phyloP scores from a whole-genome alignment of 2,329 filamentous ascomycete species.

The Penicillium sp. region DNA sequence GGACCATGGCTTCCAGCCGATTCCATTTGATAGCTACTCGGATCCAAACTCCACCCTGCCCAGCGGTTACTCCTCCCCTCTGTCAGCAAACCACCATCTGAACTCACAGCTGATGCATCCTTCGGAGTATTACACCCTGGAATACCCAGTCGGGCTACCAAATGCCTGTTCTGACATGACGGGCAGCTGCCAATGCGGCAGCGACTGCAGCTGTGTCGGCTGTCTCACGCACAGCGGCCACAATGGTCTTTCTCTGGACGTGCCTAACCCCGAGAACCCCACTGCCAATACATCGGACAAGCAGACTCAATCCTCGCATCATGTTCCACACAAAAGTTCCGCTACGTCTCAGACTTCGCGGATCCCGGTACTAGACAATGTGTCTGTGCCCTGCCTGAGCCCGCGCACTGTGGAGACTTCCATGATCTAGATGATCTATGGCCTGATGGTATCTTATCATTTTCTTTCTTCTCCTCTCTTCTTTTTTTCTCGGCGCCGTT shows the following conservation, averaged over 20 bases:
- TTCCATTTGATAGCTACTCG: slow-evolving; percentile 21
- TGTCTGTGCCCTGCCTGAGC: slow-evolving; percentile 22
- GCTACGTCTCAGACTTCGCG: slow-evolving; percentile 13
- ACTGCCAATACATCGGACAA: slow-evolving; percentile 4
- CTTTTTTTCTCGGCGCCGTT: background rate
- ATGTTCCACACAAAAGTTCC: slow-evolving; percentile 1
- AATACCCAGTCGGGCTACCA: slow-evolving; percentile 40
- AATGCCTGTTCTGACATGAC: slow-evolving; percentile 47
- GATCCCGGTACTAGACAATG: slow-evolving; percentile 17
- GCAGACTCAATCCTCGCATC: background rate
- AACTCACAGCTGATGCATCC: slow-evolving; percentile 39
- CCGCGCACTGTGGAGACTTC: slow-evolving; percentile 24
- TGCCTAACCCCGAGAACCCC: slow-evolving; percentile 7
- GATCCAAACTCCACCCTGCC: slow-evolving; percentile 20
- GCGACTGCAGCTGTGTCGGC: slow-evolving; percentile 52
- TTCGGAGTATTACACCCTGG: slow-evolving; percentile 42
- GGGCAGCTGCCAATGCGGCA: slow-evolving; percentile 53
- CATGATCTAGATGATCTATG: slow-evolving; percentile 16
- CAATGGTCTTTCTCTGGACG: slow-evolving; percentile 41
- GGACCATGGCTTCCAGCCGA: slow-evolving; percentile 13
- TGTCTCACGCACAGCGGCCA: slow-evolving; percentile 54
- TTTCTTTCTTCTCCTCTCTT: background rate
- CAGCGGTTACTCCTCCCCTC: slow-evolving; percentile 27
- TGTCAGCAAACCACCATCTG: slow-evolving; percentile 20
- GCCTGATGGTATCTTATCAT: background rate